These are phyloP conservation scores for Ilyonectria mors-panacis DNA, from an alignment of 2,329 filamentous ascomycete genomes.

Conservation along the genomic window DNA sequence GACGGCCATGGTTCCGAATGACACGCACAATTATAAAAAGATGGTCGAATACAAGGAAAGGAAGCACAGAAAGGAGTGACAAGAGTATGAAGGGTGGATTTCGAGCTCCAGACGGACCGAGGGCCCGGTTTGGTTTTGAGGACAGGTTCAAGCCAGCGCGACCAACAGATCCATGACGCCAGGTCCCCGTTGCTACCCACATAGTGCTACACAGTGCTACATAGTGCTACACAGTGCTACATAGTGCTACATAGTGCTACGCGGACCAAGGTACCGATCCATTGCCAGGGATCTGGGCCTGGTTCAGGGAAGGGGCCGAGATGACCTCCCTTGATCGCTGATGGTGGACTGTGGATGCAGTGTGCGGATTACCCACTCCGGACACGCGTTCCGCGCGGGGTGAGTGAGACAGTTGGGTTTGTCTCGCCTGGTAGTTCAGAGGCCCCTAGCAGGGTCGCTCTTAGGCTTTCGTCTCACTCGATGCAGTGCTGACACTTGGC, in stretches of 20 bases:
- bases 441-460: not conserved
- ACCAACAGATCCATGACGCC: not conserved
- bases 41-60: constrained; percentile 1
- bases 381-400: not conserved
- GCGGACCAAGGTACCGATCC: not conserved
- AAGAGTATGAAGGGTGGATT: not conserved
- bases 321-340: not conserved
- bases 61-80: not conserved
- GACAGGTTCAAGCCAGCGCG: not conserved
- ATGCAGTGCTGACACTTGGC: not conserved
- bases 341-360: not conserved
- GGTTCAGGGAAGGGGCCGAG: not conserved
- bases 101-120: not conserved
- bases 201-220: not conserved
- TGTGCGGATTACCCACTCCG: not conserved
- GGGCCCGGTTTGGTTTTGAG: constrained; percentile 4
- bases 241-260: not conserved
- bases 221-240: not conserved
- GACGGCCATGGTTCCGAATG: constrained; percentile 33
- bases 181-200: not conserved
- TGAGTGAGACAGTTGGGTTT: not conserved
- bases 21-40: not conserved
- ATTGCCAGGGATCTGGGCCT: not conserved
- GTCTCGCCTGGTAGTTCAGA: not conserved
- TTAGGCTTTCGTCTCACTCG: not conserved